A percentile compares a stretch with the other conserved stretches of the same genome.
phyloP scores from a whole-genome alignment of 352 stramenopile species.

The Saprolegnia diclina region DNA sequence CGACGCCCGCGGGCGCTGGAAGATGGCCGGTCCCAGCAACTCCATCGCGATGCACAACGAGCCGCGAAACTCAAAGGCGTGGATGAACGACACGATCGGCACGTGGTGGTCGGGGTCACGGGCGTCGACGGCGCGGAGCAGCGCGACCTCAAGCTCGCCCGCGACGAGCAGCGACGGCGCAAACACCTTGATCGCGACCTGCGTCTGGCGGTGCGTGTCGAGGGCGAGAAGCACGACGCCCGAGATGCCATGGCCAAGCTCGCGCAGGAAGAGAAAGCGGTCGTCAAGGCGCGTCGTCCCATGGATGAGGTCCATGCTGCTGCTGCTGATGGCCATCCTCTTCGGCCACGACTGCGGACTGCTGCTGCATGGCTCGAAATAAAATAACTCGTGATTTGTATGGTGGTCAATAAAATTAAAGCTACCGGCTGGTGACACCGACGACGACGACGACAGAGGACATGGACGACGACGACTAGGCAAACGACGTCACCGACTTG shows the following conservation, averaged over 20 bases:
- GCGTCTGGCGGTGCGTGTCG: conserved; percentile 37
- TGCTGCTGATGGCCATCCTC: too few species aligned
- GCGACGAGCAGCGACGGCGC: conserved; percentile 43
- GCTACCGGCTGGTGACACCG: neutral
- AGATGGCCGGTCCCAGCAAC: conserved; percentile 41
- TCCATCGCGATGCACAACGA: conserved; percentile 68
- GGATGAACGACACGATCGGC: conserved; percentile 51
- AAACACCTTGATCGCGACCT: conserved; percentile 66
- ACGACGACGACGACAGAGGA: neutral
- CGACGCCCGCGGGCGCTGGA: neutral
- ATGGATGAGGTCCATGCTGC: conserved; percentile 29
- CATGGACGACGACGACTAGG: neutral
- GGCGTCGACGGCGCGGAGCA: conserved; percentile 40
- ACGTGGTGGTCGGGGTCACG: conserved; percentile 36
- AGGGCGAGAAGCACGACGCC: conserved; percentile 56
- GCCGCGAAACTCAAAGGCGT: conserved; percentile 48
- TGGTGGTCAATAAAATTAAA: neutral
- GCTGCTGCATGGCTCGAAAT: conserved; percentile 28
- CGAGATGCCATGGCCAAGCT: conserved; percentile 65
- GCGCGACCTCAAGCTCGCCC: conserved; percentile 48
- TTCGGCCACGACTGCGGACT: conserved; percentile 41
- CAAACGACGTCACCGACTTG: neutral
- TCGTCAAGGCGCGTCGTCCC: conserved; percentile 57
- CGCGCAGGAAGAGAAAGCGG: conserved; percentile 67
- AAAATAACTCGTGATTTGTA: neutral